These are phyloP conservation scores for Phytophthora pinifolia DNA, from an alignment of 352 stramenopile genomes.

Conservation along the genomic window DNA sequence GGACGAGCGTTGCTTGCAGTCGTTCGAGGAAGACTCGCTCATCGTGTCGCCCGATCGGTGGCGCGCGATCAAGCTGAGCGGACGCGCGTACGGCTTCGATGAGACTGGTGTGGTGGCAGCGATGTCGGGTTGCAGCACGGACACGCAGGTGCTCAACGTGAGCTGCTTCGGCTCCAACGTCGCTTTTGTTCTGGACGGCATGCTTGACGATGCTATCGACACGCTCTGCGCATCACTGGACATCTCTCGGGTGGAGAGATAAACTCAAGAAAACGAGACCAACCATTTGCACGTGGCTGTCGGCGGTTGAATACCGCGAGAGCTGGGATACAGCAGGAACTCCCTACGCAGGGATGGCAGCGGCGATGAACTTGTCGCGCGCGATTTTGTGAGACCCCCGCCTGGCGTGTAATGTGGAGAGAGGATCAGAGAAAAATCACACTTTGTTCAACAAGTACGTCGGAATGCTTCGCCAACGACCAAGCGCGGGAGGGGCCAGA, in stretches of 20 bases:
- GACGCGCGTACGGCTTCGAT: constrained; percentile 80
- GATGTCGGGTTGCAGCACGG: constrained; percentile 81
- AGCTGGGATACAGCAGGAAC: constrained; percentile 28
- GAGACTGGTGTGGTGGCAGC: constrained; percentile 85
- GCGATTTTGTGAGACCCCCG: no score
- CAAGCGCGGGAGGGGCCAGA: neutral
- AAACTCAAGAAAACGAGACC: no score
- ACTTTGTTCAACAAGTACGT: constrained; percentile 40
- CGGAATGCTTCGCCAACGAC: no score
- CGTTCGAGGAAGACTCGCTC: constrained; percentile 71
- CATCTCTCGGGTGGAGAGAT: constrained; percentile 71
- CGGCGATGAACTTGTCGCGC: constrained; percentile 8
- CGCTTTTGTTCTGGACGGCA: constrained; percentile 79
- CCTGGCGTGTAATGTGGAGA: constrained; percentile 9
- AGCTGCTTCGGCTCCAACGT: constrained; percentile 86
- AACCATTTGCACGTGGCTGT: constrained; percentile 10
- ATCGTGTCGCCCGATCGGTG: constrained; percentile 85
- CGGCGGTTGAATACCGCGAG: constrained; percentile 13
- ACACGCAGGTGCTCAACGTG: constrained; percentile 86
- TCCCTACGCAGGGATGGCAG: constrained; percentile 20
- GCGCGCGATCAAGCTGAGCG: constrained; percentile 84
- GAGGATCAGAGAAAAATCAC: constrained; percentile 29
- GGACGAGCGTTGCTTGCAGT: constrained; percentile 61
- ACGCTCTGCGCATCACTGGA: constrained; percentile 65
- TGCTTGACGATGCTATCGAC: constrained; percentile 68